phyloP scores from a whole-genome alignment of 495 filamentous ascomycete genomes.

The Penicillium mononematosum region DNA sequence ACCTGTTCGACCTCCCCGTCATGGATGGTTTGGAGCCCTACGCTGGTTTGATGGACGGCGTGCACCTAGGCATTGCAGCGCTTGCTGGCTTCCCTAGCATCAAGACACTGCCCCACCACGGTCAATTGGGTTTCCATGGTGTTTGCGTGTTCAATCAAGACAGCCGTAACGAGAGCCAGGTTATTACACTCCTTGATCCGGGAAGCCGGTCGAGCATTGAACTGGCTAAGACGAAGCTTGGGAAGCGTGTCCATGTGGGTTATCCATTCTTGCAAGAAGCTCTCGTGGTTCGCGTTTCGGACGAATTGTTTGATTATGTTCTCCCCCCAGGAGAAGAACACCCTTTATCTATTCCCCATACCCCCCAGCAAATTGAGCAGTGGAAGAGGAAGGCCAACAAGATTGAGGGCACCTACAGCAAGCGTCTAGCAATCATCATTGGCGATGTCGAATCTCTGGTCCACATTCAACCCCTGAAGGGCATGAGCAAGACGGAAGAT shows the following conservation, averaged over 20 bases:
- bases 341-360: conserved; percentile 65
- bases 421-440: conserved; percentile 82
- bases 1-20: conserved; percentile 89
- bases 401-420: conserved; percentile 85
- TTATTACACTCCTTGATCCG: conserved; percentile 76
- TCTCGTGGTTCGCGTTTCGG: conserved; percentile 81
- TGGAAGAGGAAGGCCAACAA: conserved; percentile 80
- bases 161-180: conserved; percentile 94
- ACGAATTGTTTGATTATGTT: conserved; percentile 91
- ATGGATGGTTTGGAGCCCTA: conserved; percentile 88
- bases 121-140: conserved; percentile 80
- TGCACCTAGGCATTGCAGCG: conserved; percentile 73
- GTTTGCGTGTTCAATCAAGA: conserved; percentile 98
- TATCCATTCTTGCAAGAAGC: conserved; percentile 97
- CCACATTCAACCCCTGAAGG: conserved; percentile 89
- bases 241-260: conserved; percentile 83
- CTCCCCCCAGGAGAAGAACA: conserved; percentile 61
- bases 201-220: conserved; percentile 68
- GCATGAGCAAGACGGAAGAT: conserved; percentile 84
- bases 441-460: conserved; percentile 85
- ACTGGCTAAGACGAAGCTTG: conserved; percentile 73
- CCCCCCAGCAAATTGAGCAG: conserved; percentile 72
- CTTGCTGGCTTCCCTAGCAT: conserved; percentile 91
- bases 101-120: conserved; percentile 76
- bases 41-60: conserved; percentile 83